phyloP scores from a whole-genome alignment of 2,329 filamentous ascomycete species.

The Cytospora piceicola region DNA sequence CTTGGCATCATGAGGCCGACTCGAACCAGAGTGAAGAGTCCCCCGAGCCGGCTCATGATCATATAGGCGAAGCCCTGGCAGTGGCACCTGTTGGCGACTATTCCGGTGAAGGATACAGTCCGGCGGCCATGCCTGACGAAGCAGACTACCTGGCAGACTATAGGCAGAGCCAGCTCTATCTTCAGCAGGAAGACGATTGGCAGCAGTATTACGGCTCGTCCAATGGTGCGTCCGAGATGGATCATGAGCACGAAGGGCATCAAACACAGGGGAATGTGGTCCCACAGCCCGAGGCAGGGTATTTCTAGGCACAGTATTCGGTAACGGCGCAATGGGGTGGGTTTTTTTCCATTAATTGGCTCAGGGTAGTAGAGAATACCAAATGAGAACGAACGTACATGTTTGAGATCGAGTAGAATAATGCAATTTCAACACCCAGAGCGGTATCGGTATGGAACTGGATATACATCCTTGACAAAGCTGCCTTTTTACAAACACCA shows the following conservation, averaged over 20 bases:
- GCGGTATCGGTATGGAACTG: too few relatives aligned
- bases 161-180: slow-evolving; percentile 15
- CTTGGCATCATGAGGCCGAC: neutral
- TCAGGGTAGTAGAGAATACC: neutral
- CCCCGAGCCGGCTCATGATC: neutral
- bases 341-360: neutral
- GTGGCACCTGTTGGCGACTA: slow-evolving; percentile 5
- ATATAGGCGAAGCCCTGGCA: neutral
- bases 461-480: too few relatives aligned
- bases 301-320: neutral
- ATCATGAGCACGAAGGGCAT: neutral
- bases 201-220: neutral
- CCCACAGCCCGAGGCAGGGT: neutral
- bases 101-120: slow-evolving; percentile 12
- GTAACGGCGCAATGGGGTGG: neutral
- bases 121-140: slow-evolving; percentile 13
- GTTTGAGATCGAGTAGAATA: neutral
- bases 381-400: neutral
- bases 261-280: too few relatives aligned
- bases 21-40: neutral
- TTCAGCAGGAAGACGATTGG: slow-evolving; percentile 22
- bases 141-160: slow-evolving; percentile 12
- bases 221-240: neutral
- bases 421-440: too few relatives aligned
- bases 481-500: too few relatives aligned